phyloP scores from a whole-genome alignment of 2,329 filamentous ascomycete genomes.

The Colletotrichum costaricense region DNA sequence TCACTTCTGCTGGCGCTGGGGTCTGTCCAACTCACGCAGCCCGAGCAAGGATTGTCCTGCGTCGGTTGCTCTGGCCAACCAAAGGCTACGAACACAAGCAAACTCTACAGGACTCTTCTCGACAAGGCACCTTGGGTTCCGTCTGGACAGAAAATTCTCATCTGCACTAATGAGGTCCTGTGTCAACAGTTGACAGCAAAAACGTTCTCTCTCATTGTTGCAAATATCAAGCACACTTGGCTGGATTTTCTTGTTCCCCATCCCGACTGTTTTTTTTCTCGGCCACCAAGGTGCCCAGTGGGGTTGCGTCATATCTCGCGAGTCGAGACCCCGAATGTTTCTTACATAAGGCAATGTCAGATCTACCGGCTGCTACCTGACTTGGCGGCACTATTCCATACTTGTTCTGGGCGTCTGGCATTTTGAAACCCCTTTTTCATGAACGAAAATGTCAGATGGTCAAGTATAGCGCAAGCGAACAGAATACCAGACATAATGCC shows the following conservation, averaged over 20 bases:
- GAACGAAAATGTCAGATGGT: not conserved
- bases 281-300: not conserved
- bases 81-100: not conserved
- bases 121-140: not conserved
- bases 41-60: slow-evolving; percentile 17
- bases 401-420: not conserved
- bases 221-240: too few species aligned
- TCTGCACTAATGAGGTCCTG: not conserved
- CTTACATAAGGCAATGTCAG: slow-evolving; percentile 11
- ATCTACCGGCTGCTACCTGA: not conserved
- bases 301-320: slow-evolving; percentile 23
- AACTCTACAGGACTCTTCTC: not conserved
- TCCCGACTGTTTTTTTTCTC: not conserved
- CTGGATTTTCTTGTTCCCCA: not conserved
- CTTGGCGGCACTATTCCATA: not conserved
- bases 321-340: not conserved
- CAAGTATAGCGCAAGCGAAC: not conserved
- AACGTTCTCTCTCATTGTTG: not conserved
- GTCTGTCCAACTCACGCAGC: slow-evolving; percentile 7
- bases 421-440: not conserved
- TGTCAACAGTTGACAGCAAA: not conserved
- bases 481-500: not conserved
- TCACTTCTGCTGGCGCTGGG: not conserved
- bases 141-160: not conserved
- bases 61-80: slow-evolving; percentile 26